Conservation (phyloP, 345 rosid species). For the Euphorbia tirucalli region DNA sequence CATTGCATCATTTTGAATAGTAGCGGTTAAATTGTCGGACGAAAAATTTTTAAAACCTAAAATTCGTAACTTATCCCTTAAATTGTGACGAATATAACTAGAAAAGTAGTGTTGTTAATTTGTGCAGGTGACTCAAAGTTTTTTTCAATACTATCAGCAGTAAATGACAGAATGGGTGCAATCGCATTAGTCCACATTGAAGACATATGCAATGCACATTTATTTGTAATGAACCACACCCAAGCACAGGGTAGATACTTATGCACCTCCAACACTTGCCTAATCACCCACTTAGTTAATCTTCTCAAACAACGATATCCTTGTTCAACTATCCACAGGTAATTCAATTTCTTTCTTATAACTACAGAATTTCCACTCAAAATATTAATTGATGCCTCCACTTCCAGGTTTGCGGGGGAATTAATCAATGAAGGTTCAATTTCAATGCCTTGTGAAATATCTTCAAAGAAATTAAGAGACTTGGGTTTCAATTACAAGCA, state of each 20-base stretch:
- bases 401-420: constrained; percentile 36
- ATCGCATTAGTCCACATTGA: constrained; percentile 72
- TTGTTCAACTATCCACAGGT: constrained; percentile 37
- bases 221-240: constrained; percentile 59
- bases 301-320: constrained; percentile 36
- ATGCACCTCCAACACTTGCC: constrained; percentile 49
- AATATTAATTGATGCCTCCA: too few species aligned
- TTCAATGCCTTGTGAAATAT: constrained; percentile 47
- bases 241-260: constrained; percentile 61
- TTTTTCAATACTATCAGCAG: constrained; percentile 60
- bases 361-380: too few species aligned
- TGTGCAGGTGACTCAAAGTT: constrained; percentile 53
- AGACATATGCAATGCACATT: constrained; percentile 69
- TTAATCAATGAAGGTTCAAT: constrained; percentile 7
- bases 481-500: constrained; percentile 63
- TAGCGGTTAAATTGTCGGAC: too few species aligned
- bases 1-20: too few species aligned
- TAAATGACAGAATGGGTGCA: constrained; percentile 71
- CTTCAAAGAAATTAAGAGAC: constrained; percentile 63
- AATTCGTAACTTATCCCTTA: too few species aligned
- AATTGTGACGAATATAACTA: too few species aligned
- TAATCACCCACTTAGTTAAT: constrained; percentile 40
- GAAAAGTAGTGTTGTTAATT: too few species aligned
- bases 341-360: too few species aligned
- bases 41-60: too few species aligned